A percentile compares a stretch with the other conserved stretches of the same genome.
Evolutionary conservation across 1,284 basidiomycete species (phyloP).

Genomic region (Trichosporon inkin): DNA sequence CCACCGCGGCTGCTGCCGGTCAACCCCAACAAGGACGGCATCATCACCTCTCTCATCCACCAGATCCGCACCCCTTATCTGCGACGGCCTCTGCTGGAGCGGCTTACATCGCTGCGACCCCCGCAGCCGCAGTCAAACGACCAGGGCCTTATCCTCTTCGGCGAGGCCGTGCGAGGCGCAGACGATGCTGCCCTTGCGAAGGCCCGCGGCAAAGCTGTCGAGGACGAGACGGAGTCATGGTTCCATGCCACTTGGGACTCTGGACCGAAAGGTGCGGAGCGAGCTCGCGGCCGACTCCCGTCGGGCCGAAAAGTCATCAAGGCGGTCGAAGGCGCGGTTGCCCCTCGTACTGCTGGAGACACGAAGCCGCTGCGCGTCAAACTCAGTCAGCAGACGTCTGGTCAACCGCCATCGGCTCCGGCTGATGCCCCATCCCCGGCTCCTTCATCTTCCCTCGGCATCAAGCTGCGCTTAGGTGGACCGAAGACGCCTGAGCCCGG

Average conservation of each 20-base stretch:
- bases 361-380: conserved; percentile 19
- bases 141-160: conserved; percentile 31
- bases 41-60: conserved; percentile 34
- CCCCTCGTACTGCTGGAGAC: conserved; percentile 25
- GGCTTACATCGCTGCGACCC: conserved; percentile 41
- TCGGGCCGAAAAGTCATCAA: conserved; percentile 38
- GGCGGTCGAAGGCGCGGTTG: conserved; percentile 29
- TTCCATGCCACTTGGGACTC: conserved; percentile 41
- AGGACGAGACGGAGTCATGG: conserved; percentile 23
- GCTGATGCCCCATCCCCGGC: conserved; percentile 6
- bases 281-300: conserved; percentile 30
- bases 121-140: conserved; percentile 25
- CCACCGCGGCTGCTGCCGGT: conserved; percentile 33
- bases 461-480: conserved; percentile 18
- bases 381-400: conserved; percentile 11
- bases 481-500: conserved; percentile 6
- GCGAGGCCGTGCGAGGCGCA: conserved; percentile 36
- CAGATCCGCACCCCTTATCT: conserved; percentile 40
- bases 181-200: conserved; percentile 33
- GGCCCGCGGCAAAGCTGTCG: conserved; percentile 34
- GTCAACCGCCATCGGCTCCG: not conserved
- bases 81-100: conserved; percentile 36
- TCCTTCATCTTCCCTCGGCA: conserved; percentile 1
- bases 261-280: conserved; percentile 34
- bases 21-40: conserved; percentile 30